Conservation (phyloP, 1,139 yeast genomes). For the Scheffersomyces cryptocercus region DNA sequence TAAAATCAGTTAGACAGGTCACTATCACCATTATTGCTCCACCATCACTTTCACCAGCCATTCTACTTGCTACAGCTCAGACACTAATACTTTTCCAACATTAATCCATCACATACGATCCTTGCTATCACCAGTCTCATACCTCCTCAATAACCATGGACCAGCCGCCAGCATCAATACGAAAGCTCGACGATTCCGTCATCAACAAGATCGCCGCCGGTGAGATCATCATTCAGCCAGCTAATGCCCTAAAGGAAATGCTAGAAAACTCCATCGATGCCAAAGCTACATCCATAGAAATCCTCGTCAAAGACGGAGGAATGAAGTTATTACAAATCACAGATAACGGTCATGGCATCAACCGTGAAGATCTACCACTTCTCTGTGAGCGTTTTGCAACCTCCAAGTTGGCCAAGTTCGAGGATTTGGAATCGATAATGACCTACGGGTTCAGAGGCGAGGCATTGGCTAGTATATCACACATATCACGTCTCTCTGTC, state of each 20-base stretch:
- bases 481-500: conserved; percentile 68
- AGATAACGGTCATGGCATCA: conserved; percentile 56
- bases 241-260: conserved; percentile 66
- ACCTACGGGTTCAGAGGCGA: conserved; percentile 67
- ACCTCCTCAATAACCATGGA: conserved; percentile 11
- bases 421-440: conserved; percentile 47
- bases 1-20: no score
- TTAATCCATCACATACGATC: conserved; percentile 4
- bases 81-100: neutral
- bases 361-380: conserved; percentile 43
- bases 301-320: conserved; percentile 57
- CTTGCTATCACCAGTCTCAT: conserved; percentile 8
- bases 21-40: no score
- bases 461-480: conserved; percentile 62
- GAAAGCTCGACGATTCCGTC: conserved; percentile 62
- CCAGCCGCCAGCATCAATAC: conserved; percentile 22
- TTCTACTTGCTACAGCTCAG: no score
- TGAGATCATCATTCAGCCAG: conserved; percentile 91
- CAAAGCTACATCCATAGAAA: conserved; percentile 46
- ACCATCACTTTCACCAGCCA: no score
- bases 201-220: conserved; percentile 96
- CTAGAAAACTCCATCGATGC: conserved; percentile 60
- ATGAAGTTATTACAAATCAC: conserved; percentile 51
- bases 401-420: conserved; percentile 50
- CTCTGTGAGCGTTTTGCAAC: conserved; percentile 62